Percentiles rank a stretch among this genome's conserved stretches.
Evolutionary conservation across 2,329 filamentous ascomycete genomes (phyloP).

Genomic region (Leptoxyphium fumago): DNA sequence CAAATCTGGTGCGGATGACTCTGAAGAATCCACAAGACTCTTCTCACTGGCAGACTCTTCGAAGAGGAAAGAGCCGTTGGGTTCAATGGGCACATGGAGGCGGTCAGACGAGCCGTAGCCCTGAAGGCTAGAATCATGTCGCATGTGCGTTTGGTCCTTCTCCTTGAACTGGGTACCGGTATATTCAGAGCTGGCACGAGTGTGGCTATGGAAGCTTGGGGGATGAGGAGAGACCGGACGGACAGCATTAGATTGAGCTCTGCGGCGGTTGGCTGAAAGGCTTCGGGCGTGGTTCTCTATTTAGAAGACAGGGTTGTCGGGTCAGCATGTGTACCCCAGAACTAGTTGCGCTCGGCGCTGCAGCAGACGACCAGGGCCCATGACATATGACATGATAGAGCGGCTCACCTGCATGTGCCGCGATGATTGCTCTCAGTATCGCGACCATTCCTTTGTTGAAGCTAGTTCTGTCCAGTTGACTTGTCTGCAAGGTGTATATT

Average conservation of each 20-base stretch:
- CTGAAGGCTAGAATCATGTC: conserved; percentile 19
- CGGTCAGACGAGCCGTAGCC: conserved; percentile 13
- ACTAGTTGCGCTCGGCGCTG: too few species aligned
- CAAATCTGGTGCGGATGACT: conserved; percentile 35
- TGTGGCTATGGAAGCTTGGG: conserved; percentile 24
- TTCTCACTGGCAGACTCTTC: conserved; percentile 50
- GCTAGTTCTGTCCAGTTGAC: conserved; percentile 52
- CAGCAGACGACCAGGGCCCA: background rate
- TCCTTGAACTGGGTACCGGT: conserved; percentile 17
- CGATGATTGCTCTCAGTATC: conserved; percentile 58
- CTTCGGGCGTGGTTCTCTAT: conserved; percentile 7
- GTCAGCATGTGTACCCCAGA: background rate
- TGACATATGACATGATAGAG: background rate
- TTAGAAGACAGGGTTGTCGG: background rate
- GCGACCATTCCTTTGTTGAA: conserved; percentile 62
- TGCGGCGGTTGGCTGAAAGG: conserved; percentile 21
- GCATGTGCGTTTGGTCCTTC: conserved; percentile 11
- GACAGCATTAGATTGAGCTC: conserved; percentile 31
- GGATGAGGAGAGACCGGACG: conserved; percentile 25
- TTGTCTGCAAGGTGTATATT: conserved; percentile 58
- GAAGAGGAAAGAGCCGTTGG: conserved; percentile 43
- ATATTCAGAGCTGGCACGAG: conserved; percentile 33
- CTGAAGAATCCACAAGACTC: conserved; percentile 34
- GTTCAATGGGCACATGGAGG: conserved; percentile 21
- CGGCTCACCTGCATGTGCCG: conserved; percentile 48